Evolutionary conservation across 441 rosid species (phyloP), one percentile per base, ranked within the genome.

Genomic region (Cnidoscolus chayamansa): DNA sequence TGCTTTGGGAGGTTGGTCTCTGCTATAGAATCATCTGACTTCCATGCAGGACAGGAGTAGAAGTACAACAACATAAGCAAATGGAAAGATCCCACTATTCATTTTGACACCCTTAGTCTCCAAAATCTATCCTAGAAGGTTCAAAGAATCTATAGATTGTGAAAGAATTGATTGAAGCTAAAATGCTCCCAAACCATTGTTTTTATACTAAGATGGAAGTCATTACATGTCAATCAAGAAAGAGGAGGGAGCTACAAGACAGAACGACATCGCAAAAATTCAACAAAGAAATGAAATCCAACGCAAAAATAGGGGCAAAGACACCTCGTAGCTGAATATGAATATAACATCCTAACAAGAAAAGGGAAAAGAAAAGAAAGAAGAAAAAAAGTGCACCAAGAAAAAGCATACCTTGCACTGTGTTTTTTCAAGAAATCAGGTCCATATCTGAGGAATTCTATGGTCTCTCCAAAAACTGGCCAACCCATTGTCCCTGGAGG

Each of bases 401-500:
- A 40, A 40, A 25, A 40, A 40, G 7, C 45, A 68, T 58, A 84
- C 92, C 89, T 86, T 53, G 84, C 77, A 65, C 85, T 83, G 74
- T 87, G 87, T 65, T 79, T 88, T 74, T 82, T 89, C 91, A 90
- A 88, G 83, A 90, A 93, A 73, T 85, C 80, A 4, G 97, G 95
- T 15, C 98, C 98, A 75, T 88, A 85, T 43, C 80, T 90, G 45
- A 93, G 91, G 67, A 92, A 87, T 76, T 88, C 92, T 0, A 85
- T 82, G 67, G 92, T 92, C 76, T 92, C 96, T 0, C 97, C 97
- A 69, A 92, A 85, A 71, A 90, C 51, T 1, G 97, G 96, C 96
- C 96, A 90, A 3, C 97, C 97, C 96, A 91, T 90, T 50, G 92
- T 90, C 4, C 97, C 98, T 4, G 93, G 93, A 72, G 98, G 97